Base-by-base conservation (phyloP, 129 eudicot species). In the Lonicera japonica region DNA sequence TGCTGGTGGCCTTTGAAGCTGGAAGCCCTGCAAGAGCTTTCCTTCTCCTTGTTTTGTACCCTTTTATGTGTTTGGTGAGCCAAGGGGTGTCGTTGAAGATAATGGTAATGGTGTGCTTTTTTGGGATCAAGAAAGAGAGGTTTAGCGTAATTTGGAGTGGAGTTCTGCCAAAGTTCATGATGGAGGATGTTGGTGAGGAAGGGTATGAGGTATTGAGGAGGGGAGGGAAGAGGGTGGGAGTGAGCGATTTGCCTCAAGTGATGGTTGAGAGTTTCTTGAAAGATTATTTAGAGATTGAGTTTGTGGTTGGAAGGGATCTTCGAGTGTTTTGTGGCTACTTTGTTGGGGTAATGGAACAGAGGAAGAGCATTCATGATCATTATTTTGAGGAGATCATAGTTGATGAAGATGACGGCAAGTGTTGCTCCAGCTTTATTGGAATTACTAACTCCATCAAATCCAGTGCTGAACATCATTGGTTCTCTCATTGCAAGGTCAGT, bases 211-310 rank as follows among this genome's bases (percentile, higher is more conserved):
- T 73, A 40, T 50, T 87, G 70, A 83, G 54, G 11, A 80, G 70
- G 68, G 25, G 16, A 64, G 81, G 80, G 12, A 67, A 63, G 70
- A 78, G 29, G 61, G 72, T 87, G 55, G 95, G 83, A 46, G 83
- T 87, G 0, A 87, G 75, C 58, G 72, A 75, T 59, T 45, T 86
- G 82, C 97, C 97, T 68, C 79, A 54, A 41, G 86, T 86, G 0
- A 86, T 86, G 97, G 84, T 89, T 25, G 91, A 89, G 29, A 56
- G 91, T 60, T 89, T 89, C 64, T 80, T 89, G 71, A 89, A 41
- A 59, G 95, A 89, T 58, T 86, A 83, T 71, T 61, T 89, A 69
- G 81, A 77, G 62, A 60, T 83, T 54, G 91, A 89, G 52, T 21
- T 52, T 69, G 95, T 86, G 19, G 21, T 75, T 61, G 97, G 91